A percentile compares a stretch with the other conserved stretches of the same genome.
Conservation (phyloP, 139 green algal species). For the Chlamydomonas sp. region DNA sequence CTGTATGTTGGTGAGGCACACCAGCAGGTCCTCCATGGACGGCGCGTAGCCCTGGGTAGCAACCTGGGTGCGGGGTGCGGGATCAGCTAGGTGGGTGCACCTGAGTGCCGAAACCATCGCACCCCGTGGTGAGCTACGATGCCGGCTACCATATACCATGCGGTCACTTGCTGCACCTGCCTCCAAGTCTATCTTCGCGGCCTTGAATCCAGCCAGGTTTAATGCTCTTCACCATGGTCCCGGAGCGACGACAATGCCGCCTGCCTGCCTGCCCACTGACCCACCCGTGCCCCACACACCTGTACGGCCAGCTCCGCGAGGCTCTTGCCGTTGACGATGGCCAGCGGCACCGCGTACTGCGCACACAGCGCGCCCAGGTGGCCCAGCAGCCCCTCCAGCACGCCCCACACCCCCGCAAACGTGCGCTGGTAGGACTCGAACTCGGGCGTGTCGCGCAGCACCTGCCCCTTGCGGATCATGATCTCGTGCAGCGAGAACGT, state of each 20-base stretch:
- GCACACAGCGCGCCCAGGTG: conserved; percentile 59
- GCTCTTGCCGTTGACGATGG: conserved; percentile 64
- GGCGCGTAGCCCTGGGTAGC: conserved; percentile 21
- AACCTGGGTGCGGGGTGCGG: not conserved
- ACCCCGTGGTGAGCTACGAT: too few relatives aligned
- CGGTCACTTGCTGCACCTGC: too few relatives aligned
- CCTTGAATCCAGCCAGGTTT: too few relatives aligned
- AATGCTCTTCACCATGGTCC: too few relatives aligned
- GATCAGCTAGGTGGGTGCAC: not conserved
- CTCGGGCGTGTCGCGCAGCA: conserved; percentile 65
- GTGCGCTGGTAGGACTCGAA: conserved; percentile 63
- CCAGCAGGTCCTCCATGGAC: conserved; percentile 64
- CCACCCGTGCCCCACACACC: conserved; percentile 10
- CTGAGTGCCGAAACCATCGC: too few relatives aligned
- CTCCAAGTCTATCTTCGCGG: too few relatives aligned
- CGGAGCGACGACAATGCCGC: too few relatives aligned
- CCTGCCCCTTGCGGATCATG: conserved; percentile 59
- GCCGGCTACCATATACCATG: too few relatives aligned
- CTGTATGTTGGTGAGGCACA: conserved; percentile 71
- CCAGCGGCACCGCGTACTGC: conserved; percentile 63
- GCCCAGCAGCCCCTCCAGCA: conserved; percentile 53
- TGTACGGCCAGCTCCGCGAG: conserved; percentile 53
- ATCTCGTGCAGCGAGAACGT: conserved; percentile 68
- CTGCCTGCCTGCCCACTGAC: not conserved
- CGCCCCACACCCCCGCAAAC: conserved; percentile 53